Conservation (phyloP, 2,329 filamentous ascomycete species). For the Fusarium hostae region DNA sequence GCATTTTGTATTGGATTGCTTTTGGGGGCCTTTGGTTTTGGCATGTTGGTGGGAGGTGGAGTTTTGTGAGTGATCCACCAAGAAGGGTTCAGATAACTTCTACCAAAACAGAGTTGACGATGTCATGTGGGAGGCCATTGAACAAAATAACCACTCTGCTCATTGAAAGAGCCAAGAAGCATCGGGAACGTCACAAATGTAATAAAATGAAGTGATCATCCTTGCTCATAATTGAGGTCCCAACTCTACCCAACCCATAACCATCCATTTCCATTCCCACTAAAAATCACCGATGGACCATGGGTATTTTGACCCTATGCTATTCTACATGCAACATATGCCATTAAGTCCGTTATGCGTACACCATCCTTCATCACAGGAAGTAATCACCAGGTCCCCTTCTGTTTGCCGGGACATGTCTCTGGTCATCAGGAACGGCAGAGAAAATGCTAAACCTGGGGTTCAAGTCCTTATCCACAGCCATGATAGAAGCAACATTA, state of each 20-base stretch:
- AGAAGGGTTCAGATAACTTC: not conserved
- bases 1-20: conserved; percentile 49
- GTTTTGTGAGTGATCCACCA: conserved; percentile 8
- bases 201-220: not conserved
- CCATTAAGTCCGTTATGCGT: conserved; percentile 42
- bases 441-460: conserved; percentile 94
- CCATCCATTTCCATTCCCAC: conserved; percentile 40
- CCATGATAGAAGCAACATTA: conserved; percentile 97
- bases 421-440: conserved; percentile 85
- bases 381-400: conserved; percentile 78
- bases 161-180: not conserved
- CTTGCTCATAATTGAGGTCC: conserved; percentile 33
- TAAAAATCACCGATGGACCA: conserved; percentile 49
- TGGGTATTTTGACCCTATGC: conserved; percentile 57
- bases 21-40: conserved; percentile 38
- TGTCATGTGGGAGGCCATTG: not conserved
- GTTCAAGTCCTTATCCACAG: conserved; percentile 83
- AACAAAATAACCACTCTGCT: not conserved
- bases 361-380: conserved; percentile 57
- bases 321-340: conserved; percentile 54
- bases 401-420: conserved; percentile 79
- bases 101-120: not conserved
- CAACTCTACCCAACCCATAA: conserved; percentile 42
- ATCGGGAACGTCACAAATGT: not conserved
- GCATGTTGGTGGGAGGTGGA: conserved; percentile 40